Evolutionary conservation across 1,284 basidiomycete genomes (phyloP), one percentile per base, ranked within the genome.

Genomic region (Mycosarcoma mackinlayi): DNA sequence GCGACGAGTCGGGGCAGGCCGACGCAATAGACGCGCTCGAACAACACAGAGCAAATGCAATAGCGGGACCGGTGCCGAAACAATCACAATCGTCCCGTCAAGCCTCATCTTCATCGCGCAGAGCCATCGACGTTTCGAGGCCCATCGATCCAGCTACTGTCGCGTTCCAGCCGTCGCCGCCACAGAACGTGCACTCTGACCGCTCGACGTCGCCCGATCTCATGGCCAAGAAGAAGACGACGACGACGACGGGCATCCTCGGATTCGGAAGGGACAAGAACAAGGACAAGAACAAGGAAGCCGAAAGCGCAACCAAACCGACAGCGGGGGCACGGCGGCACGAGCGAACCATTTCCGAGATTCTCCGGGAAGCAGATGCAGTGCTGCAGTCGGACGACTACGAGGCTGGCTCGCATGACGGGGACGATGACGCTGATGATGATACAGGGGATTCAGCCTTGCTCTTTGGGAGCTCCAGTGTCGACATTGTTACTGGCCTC

Each of bases 321-420:
- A n/a, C 13, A 28, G 41, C 41, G 7, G 39, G 14, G 10, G 10
- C 30, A 7, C 31, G 55, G 27, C 53, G 58, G 3, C 72, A 72
- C 45, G 60, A 74, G 38, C 53, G 72, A n/a, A 74, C 68, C 45
- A 74, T 74, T 21, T 71, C 68, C 21, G 44, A 74, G 37, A 74
- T 74, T 24, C 59, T 74, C 9, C 35, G 72, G 11, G 72, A 74
- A 23, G 72, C 72, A 2, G 72, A 74, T 45, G 68, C 68, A 16
- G 72, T 65, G 30, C 46, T 74, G 49, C 47, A 54, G 42, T 44
- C 55, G 51, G 70, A 66, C 41, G 61, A 69, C 25, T 37, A 38
- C 24, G 58, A 48, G 1, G 47, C 19, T 1, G 52, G 42, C 28
- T 51, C 62, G 31, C 30, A 33, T 13, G 18, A 21, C 10, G 51